These are phyloP conservation scores for Coniochaeta prunicola DNA, from an alignment of 2,329 filamentous ascomycete species.

Conservation along the genomic window DNA sequence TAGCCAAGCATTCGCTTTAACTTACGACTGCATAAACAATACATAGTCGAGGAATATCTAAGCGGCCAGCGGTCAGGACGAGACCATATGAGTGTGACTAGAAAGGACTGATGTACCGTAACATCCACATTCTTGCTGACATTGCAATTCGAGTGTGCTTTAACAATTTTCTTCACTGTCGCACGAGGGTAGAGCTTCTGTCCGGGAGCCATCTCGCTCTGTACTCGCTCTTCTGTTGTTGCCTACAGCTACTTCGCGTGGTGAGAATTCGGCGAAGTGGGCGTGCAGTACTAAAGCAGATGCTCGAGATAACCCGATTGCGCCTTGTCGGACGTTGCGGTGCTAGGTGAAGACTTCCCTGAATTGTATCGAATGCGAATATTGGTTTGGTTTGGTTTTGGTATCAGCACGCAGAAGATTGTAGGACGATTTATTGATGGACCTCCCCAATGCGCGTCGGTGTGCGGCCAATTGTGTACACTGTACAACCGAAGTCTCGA, in stretches of 20 bases:
- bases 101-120: constrained; percentile 46
- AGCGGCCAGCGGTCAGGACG: not conserved
- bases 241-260: too few relatives aligned
- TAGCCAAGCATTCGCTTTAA: not conserved
- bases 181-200: constrained; percentile 77
- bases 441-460: not conserved
- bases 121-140: constrained; percentile 83
- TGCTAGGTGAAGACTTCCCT: not conserved
- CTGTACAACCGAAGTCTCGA: not conserved
- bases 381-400: not conserved
- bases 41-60: constrained; percentile 82
- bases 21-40: constrained; percentile 66
- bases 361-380: not conserved
- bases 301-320: not conserved
- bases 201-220: constrained; percentile 45
- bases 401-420: too few relatives aligned
- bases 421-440: not conserved
- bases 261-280: too few relatives aligned
- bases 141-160: constrained; percentile 75
- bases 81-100: not conserved
- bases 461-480: constrained; percentile 49
- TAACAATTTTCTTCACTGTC: constrained; percentile 83
- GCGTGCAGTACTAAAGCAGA: not conserved
- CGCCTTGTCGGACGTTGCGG: not conserved
- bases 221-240: too few relatives aligned